Base-by-base conservation (phyloP, 2,329 filamentous ascomycete species). In the Fusarium decemcellulare region DNA sequence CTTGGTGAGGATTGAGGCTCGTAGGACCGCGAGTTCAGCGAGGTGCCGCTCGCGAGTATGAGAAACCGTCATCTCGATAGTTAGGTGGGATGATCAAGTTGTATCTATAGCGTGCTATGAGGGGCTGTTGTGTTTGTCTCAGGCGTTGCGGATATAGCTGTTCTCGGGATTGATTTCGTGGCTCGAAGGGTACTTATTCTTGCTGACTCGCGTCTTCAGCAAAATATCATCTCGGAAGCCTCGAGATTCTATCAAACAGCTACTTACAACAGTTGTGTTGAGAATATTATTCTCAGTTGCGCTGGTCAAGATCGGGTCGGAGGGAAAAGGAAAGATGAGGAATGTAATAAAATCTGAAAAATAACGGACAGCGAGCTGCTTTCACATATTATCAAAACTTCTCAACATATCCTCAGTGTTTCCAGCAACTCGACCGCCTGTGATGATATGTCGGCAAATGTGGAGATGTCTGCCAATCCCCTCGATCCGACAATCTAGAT, bases 1-100 rank as follows among this genome's bases (percentile, higher is more conserved):
- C 74, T 89, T 88, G 14, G 88, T 90, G 40, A 90, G 80, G 12
- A 86, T 76, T 4, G 86, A 82, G 53, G 87, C 87, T 61, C 83
- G 80, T 68, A 88, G 84, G 15, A 88, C 85, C 16, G 85, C 82
- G 2, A 82, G 76, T 61, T 77, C 76, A 47, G 77, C 78, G 6
- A 77, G 43, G 39, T 60, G 39, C 23, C 71, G 75, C 67, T 78
- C 77, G 11, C 61, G 63, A 9, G 61, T 58, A 59, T 52, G 16
- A 15, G 48, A 37, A 52, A 52, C 15, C 15, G 44, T 47, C 44
- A 47, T 47, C 29, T 47, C 15, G 27, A 47, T 16, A 27, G 27
- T 3, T 8, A 15, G 6, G 8, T 47, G 6, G 12, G 44, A 6
- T 47, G 44, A 47, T 32, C 44, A 47, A 47, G 44, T 6, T 12